A percentile compares a stretch with the other conserved stretches of the same genome.
These are phyloP conservation scores for Suhomyces bolitotheri DNA, from an alignment of 1,139 yeast genomes.

Conservation along the genomic window DNA sequence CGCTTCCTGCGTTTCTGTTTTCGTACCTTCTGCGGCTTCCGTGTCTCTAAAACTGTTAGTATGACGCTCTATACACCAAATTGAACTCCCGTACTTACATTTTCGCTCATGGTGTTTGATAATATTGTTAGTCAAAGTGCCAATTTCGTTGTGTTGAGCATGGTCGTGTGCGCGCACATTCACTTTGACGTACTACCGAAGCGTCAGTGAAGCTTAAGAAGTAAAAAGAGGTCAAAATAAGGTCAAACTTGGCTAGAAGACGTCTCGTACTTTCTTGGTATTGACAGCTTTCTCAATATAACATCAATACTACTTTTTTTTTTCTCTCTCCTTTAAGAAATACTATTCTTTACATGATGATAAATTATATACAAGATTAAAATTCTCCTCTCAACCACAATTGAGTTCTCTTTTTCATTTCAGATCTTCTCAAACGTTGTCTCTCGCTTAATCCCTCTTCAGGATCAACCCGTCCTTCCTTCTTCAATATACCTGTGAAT, in stretches of 20 bases:
- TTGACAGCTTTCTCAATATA: no score
- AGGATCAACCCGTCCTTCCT: conserved; percentile 16
- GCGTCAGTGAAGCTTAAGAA: no score
- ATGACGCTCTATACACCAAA: no score
- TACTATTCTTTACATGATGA: no score
- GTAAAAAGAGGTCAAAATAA: no score
- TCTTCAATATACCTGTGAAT: conserved; percentile 22
- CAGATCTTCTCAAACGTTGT: conserved; percentile 36
- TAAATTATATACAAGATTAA: conserved; percentile 12
- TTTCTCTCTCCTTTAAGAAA: no score
- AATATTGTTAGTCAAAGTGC: not conserved
- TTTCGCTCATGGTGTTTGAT: conserved; percentile 14
- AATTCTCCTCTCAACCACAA: conserved; percentile 65
- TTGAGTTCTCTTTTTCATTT: conserved; percentile 53
- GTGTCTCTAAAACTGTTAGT: conserved; percentile 10
- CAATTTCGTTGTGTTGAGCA: conserved; percentile 2
- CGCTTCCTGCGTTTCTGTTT: conserved; percentile 25
- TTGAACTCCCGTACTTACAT: conserved; percentile 14
- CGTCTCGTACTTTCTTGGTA: no score
- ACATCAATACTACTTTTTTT: no score
- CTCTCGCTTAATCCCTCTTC: conserved; percentile 26
- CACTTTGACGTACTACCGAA: no score
- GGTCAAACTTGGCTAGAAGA: no score
- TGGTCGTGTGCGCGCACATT: conserved; percentile 3
- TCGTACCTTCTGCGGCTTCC: conserved; percentile 26